Evolutionary conservation across 768 basidiomycete genomes (phyloP), one percentile per base, ranked within the genome.

Genomic region (Leccinum rimulosum): DNA sequence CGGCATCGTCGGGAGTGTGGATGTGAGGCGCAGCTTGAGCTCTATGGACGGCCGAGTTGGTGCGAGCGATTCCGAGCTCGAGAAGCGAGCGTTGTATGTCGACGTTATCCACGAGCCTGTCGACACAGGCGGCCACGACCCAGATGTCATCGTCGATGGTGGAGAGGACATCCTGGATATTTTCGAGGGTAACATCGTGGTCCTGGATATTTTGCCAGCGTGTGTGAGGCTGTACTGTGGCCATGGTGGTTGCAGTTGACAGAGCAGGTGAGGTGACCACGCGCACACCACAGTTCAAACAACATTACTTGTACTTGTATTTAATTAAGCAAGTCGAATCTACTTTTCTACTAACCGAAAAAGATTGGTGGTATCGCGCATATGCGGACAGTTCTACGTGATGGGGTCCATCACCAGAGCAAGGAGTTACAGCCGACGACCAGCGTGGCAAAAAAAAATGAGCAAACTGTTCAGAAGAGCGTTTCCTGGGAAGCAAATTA

Each of bases 121-220:
- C 90, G 27, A 79, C 75, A 64, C 84, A 88, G 3, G 91, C 89
- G n/a, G 87, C 83, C 38, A 80, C 81, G 15, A 86, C 87, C 91
- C 91, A 94, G 9, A 86, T 73, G 70, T 94, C 88, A 66, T 93
- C 85, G 45, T 76, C 72, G 43, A 88, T 74, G 25, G 75, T 65
- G 9, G 70, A 74, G 19, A 95, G 79, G 19, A 79, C 66, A 25
- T 81, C 66, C 25, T 76, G 71, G 28, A 89, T 74, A 45, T 68
- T 66, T 51, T 83, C 79, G 0, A 74, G 66, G 4, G 84, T 84
- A 57, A 93, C 66, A n/a, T 87, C 79, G 38, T 79, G 71, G 72
- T 91, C 83, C 38, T 76, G 62, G 56, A 88, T 78, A 49, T 70
- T 65, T 54, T 76, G 73, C 91, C 92, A 93, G 64, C 73, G 75